phyloP scores from a whole-genome alignment of 768 basidiomycete species.

The Hemileccinum rubropunctum region DNA sequence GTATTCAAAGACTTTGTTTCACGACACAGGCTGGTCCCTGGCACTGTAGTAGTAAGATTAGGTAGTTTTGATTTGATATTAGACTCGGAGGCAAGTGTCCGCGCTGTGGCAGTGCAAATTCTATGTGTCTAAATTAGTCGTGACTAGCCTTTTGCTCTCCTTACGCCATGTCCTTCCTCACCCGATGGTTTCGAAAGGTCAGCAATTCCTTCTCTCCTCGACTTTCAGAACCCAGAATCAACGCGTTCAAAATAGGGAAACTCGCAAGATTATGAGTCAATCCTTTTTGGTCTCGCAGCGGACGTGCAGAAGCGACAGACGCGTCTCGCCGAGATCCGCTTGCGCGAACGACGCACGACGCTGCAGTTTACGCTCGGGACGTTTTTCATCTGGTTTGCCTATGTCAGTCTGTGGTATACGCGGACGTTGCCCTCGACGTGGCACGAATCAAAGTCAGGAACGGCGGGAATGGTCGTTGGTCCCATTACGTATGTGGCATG shows the following conservation, averaged over 20 bases:
- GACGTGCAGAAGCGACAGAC: constrained; percentile 74
- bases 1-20: no score
- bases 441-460: constrained; percentile 35
- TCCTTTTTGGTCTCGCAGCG: constrained; percentile 62
- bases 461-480: constrained; percentile 56
- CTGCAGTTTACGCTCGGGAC: constrained; percentile 78
- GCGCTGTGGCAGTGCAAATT: constrained; percentile 21
- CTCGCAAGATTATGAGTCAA: constrained; percentile 70
- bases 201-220: background rate
- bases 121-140: constrained; percentile 16
- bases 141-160: background rate
- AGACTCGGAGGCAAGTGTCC: no score
- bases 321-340: constrained; percentile 76
- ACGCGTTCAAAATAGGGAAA: constrained; percentile 10
- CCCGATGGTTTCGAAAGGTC: constrained; percentile 30
- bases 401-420: constrained; percentile 73
- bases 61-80: no score
- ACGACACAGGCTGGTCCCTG: no score
- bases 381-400: constrained; percentile 67
- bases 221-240: background rate
- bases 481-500: constrained; percentile 68
- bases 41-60: no score
- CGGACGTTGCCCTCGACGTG: constrained; percentile 45
- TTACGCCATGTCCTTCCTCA: constrained; percentile 29
- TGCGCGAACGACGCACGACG: constrained; percentile 78